These are phyloP conservation scores for Entomortierella chlamydospora DNA, from an alignment of 192 early-diverging fungal species.

Conservation along the genomic window DNA sequence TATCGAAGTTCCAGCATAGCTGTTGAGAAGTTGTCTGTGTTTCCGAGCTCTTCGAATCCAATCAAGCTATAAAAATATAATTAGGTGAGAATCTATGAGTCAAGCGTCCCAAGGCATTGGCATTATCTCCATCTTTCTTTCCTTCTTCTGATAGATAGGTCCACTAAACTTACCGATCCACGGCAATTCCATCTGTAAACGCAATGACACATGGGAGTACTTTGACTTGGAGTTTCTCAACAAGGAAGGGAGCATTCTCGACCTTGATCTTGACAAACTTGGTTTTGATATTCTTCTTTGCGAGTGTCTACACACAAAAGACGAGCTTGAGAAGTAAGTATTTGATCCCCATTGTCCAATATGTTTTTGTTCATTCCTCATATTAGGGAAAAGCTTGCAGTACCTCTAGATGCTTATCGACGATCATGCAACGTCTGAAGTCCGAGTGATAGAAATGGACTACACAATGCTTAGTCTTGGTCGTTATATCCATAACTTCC, in stretches of 20 bases:
- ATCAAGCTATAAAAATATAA: slow-evolving; percentile 65
- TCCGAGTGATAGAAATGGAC: slow-evolving; percentile 94
- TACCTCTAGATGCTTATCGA: slow-evolving; percentile 90
- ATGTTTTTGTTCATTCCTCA: too few relatives aligned
- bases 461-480: slow-evolving; percentile 75
- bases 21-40: slow-evolving; percentile 87
- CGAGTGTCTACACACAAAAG: slow-evolving; percentile 58
- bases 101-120: neutral
- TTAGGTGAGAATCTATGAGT: neutral
- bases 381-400: neutral
- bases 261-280: slow-evolving; percentile 92
- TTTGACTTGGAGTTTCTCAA: slow-evolving; percentile 87
- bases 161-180: slow-evolving; percentile 71
- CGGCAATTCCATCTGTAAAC: slow-evolving; percentile 77
- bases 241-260: slow-evolving; percentile 90
- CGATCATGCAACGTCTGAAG: slow-evolving; percentile 92
- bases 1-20: slow-evolving; percentile 77
- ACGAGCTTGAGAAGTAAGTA: slow-evolving; percentile 8
- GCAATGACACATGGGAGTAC: slow-evolving; percentile 90
- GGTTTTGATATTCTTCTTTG: slow-evolving; percentile 84
- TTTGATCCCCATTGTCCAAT: neutral
- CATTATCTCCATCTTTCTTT: neutral
- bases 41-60: slow-evolving; percentile 96
- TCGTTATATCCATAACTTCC: slow-evolving; percentile 85
- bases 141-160: too few relatives aligned